Base-by-base conservation (phyloP, 2,329 filamentous ascomycete species). In the Drechslera avenae region DNA sequence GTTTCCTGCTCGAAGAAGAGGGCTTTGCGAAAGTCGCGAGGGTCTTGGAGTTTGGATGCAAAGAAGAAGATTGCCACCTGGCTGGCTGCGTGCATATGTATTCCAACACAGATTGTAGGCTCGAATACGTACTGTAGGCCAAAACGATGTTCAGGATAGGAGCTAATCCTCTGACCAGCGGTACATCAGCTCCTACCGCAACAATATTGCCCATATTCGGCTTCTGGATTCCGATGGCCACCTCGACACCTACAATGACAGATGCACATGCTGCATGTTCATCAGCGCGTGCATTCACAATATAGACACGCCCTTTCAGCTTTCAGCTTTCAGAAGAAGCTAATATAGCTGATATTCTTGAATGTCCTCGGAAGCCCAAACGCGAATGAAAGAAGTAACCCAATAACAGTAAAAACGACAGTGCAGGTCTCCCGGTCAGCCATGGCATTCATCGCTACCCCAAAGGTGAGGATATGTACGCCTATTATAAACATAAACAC, bases 381-480 rank as follows among this genome's bases (percentile, higher is more conserved):
- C 9, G 83, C 46, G 64, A 85, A 83, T 44, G 83, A 86, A 3
- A 89, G 52, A 4, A 80, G 63, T 54, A 86, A 63, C 0, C 84
- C 86, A 1, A 85, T 75, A n/a, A 85, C 75, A 3, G 80, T 82
- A 73, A 84, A 89, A 1, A 84, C 76, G 49, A 89, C 83, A 3
- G 84, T 85, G 70, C 86, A 89, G 0, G 81, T 79, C 0, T 78
- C 82, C 55, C 87, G 80, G 3, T 81, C 70, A 4, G 85, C 85
- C 43, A 90, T 76, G 42, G 80, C 84, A 60, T 85, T 85, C 72
- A 89, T 82, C 59, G 86, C 86, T 62, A 89, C 86, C 26, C 81
- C 81, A 58, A 89, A 89, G 0, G 86, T 88, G 54, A 90, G 75
- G 43, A 88, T 78, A 72, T 91, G 88, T n/a, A 86, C 87, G 28